Evolutionary conservation across 495 filamentous ascomycete genomes (phyloP).

Genomic region (Aspergillus haitiensis): DNA sequence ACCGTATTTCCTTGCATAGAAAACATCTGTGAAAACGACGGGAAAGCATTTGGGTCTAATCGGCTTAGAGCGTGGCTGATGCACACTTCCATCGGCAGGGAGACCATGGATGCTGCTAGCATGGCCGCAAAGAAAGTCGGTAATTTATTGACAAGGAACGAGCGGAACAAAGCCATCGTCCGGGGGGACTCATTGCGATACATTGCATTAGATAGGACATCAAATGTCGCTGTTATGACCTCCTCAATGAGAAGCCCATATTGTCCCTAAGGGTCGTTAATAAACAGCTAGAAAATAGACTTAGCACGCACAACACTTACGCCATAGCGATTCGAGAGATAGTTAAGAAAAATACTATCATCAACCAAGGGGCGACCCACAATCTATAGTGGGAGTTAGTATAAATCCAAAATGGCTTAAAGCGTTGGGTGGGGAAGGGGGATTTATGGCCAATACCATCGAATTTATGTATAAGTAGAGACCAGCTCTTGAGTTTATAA

Average conservation of each 20-base stretch:
- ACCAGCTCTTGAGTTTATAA: conserved; percentile 78
- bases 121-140: conserved; percentile 74
- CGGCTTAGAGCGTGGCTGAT: conserved; percentile 75
- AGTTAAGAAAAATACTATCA: conserved; percentile 72
- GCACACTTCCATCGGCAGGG: conserved; percentile 71
- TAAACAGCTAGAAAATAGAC: too few relatives aligned
- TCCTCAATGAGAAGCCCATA: conserved; percentile 72
- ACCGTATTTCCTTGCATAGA: conserved; percentile 72
- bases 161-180: conserved; percentile 76
- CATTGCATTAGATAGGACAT: conserved; percentile 82
- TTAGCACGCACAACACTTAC: conserved; percentile 36
- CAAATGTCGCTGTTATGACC: conserved; percentile 83
- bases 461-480: conserved; percentile 91
- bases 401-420: background rate
- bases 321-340: conserved; percentile 80
- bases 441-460: conserved; percentile 54
- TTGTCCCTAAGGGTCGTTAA: conserved; percentile 56
- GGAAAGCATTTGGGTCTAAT: conserved; percentile 76
- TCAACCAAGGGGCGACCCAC: conserved; percentile 80
- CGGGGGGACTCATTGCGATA: conserved; percentile 72
- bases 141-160: conserved; percentile 91
- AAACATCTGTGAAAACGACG: conserved; percentile 76
- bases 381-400: conserved; percentile 57
- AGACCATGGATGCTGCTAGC: conserved; percentile 57
- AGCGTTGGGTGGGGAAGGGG: too few relatives aligned